Conservation (phyloP, 2,329 filamentous ascomycete species). For the Ceratocystis harringtonii region DNA sequence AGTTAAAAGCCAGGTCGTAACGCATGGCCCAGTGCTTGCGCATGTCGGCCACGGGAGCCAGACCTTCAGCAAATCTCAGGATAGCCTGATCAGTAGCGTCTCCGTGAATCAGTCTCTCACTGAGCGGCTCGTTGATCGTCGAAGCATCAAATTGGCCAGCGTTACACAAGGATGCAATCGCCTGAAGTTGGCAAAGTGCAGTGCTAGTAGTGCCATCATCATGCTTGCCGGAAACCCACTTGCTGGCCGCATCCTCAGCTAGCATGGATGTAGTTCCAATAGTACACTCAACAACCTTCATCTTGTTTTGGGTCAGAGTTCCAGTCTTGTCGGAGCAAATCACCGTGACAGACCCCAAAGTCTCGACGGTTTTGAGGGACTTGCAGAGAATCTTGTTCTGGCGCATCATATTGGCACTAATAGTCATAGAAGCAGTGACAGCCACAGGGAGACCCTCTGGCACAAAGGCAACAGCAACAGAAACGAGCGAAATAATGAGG, state of each 20-base stretch:
- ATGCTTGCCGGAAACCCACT: constrained; percentile 54
- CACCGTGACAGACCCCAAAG: constrained; percentile 93
- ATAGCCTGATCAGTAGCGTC: constrained; percentile 93
- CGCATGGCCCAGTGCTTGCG: constrained; percentile 41
- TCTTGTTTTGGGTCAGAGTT: constrained; percentile 95
- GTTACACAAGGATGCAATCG: constrained; percentile 69
- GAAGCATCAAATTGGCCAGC: constrained; percentile 49
- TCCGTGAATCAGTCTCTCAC: constrained; percentile 64
- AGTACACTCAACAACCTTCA: constrained; percentile 92
- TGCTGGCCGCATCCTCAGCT: constrained; percentile 58
- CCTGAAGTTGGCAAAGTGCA: constrained; percentile 64
- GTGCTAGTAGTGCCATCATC: constrained; percentile 49
- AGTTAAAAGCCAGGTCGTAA: constrained; percentile 59
- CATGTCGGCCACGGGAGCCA: constrained; percentile 60
- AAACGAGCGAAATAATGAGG: constrained; percentile 50
- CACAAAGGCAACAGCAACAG: constrained; percentile 92
- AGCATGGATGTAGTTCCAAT: constrained; percentile 77
- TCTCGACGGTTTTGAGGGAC: constrained; percentile 92
- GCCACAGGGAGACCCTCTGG: constrained; percentile 95
- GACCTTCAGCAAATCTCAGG: constrained; percentile 80
- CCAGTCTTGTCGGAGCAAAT: constrained; percentile 99
- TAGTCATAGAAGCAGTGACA: constrained; percentile 89
- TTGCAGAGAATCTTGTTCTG: constrained; percentile 95
- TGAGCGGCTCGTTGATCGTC: constrained; percentile 63
- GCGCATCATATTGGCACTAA: constrained; percentile 97